These are phyloP conservation scores for Erodium trifolium DNA, from an alignment of 441 rosid genomes.

Conservation along the genomic window DNA sequence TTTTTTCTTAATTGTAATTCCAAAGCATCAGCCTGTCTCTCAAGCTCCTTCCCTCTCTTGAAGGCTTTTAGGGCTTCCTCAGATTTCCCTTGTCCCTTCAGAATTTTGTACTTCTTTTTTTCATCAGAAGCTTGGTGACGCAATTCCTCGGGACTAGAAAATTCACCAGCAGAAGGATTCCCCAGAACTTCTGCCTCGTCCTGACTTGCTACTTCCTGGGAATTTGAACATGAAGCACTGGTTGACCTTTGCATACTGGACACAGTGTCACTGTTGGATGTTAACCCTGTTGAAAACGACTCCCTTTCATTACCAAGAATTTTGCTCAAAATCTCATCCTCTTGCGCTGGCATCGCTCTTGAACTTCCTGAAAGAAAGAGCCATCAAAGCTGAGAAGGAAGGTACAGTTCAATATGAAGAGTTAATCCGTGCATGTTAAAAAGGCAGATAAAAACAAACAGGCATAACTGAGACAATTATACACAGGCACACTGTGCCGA, in stretches of 20 bases:
- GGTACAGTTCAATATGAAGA: constrained; percentile 1
- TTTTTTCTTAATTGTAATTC: constrained; percentile 53
- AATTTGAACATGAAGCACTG: constrained; percentile 26
- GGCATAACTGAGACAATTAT: neutral
- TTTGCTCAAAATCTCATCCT: constrained; percentile 36
- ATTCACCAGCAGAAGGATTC: constrained; percentile 28
- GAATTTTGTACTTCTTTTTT: constrained; percentile 53
- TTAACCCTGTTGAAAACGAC: no score
- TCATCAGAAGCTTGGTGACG: constrained; percentile 72
- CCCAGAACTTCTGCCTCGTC: constrained; percentile 29
- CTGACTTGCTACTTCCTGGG: constrained; percentile 21
- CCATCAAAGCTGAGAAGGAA: constrained; percentile 12
- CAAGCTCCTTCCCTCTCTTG: constrained; percentile 90
- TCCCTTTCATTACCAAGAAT: no score
- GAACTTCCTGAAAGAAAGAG: constrained; percentile 43
- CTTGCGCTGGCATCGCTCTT: constrained; percentile 32
- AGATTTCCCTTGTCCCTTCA: constrained; percentile 73
- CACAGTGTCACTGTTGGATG: no score
- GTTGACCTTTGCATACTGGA: constrained; percentile 27
- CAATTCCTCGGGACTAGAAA: constrained; percentile 55
- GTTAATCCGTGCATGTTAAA: neutral
- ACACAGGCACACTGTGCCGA: neutral
- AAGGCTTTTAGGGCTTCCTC: constrained; percentile 82
- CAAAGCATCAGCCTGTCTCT: constrained; percentile 78
- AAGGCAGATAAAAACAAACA: neutral